Conservation (phyloP, 768 basidiomycete species). For the Kwoniella sp. region DNA sequence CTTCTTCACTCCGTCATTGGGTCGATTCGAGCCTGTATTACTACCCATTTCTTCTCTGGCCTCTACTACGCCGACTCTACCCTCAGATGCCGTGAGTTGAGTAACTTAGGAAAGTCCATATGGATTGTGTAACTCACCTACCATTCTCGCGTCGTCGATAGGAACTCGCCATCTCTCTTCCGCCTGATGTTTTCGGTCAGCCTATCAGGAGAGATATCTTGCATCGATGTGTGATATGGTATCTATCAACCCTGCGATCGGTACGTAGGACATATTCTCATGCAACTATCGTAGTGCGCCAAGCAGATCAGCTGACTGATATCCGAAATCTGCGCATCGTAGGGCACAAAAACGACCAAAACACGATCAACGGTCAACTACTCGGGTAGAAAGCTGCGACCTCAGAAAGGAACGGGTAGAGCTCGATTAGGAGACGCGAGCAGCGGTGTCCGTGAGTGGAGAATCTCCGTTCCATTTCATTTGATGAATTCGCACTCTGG, state of each 20-base stretch:
- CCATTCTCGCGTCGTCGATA: conserved; percentile 1
- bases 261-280: conserved; percentile 19
- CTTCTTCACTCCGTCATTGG: conserved; percentile 2
- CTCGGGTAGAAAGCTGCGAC: conserved; percentile 83
- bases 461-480: too few species aligned
- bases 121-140: too few species aligned
- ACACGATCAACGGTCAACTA: conserved; percentile 86
- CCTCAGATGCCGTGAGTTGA: conserved; percentile 39
- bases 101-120: too few species aligned
- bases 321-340: background rate
- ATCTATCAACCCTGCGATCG: conserved; percentile 83
- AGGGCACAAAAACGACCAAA: conserved; percentile 85
- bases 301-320: conserved; percentile 1
- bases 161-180: conserved; percentile 54
- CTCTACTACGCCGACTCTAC: conserved; percentile 41
- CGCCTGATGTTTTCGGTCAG: conserved; percentile 71
- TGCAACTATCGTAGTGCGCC: too few species aligned
- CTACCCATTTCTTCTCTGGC: conserved; percentile 50
- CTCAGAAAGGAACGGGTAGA: conserved; percentile 85
- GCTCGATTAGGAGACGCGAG: conserved; percentile 89
- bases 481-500: too few species aligned
- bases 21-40: conserved; percentile 35
- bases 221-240: conserved; percentile 84
- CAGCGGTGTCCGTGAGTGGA: conserved; percentile 52
- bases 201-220: conserved; percentile 89